Percentiles rank a stretch among this genome's conserved stretches.
These are phyloP conservation scores for Musa beccarii DNA, from an alignment of 176 grass and related monocot species.

Conservation along the genomic window DNA sequence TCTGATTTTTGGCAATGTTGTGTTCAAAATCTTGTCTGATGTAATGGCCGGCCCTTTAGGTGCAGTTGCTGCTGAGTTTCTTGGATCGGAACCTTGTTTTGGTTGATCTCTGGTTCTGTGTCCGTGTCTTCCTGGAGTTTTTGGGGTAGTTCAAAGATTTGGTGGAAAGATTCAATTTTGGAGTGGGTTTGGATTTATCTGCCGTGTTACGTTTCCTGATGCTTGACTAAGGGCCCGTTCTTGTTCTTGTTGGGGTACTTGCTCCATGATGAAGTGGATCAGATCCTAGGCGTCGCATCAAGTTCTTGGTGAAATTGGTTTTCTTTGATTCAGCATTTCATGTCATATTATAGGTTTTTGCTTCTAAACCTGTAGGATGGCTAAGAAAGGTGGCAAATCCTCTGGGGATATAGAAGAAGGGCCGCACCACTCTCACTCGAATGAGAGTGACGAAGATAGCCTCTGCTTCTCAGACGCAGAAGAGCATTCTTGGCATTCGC, in stretches of 20 bases:
- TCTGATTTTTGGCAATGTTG: not conserved
- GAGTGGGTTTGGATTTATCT: not conserved
- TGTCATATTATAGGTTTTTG: not conserved
- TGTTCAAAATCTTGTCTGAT: not conserved
- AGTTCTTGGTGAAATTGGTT: not conserved
- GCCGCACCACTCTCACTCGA: not conserved
- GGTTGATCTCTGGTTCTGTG: not conserved
- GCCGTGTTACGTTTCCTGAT: too few species aligned
- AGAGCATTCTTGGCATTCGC: conserved; percentile 33
- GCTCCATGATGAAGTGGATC: too few species aligned
- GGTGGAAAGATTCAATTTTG: not conserved
- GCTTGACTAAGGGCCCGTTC: too few species aligned
- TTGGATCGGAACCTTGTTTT: not conserved
- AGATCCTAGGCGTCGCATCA: not conserved
- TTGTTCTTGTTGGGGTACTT: too few species aligned
- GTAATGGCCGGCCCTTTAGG: not conserved
- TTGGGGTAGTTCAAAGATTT: not conserved
- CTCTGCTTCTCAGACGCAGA: conserved; percentile 21
- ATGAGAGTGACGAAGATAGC: conserved; percentile 1
- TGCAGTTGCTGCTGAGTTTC: not conserved
- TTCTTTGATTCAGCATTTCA: not conserved
- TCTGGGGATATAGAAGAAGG: conserved; percentile 15
- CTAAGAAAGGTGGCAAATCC: conserved; percentile 2
- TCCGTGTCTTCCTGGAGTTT: too few species aligned
- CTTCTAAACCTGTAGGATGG: not conserved